Percentiles rank a stretch among this genome's conserved stretches.
phyloP scores from a whole-genome alignment of 306 rosid species.

The Hippophae gyantsensis region DNA sequence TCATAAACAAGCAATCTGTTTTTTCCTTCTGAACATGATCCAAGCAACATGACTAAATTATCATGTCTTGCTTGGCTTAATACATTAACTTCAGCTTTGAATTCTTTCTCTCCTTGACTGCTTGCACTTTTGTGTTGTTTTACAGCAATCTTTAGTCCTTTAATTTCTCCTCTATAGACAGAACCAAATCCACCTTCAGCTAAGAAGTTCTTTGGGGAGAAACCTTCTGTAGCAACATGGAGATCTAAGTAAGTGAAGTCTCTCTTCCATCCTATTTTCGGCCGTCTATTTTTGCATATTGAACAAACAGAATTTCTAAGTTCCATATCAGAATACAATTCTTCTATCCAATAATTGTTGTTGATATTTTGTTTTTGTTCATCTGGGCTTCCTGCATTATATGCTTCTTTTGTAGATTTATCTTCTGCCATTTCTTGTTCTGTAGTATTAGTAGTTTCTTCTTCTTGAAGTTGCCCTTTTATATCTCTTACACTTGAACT shows the following conservation, averaged over 20 bases:
- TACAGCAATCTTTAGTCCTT: constrained; percentile 61
- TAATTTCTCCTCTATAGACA: constrained; percentile 48
- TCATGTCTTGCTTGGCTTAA: constrained; percentile 78
- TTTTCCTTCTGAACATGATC: constrained; percentile 65
- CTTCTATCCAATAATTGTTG: constrained; percentile 16
- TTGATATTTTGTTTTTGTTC: constrained; percentile 5
- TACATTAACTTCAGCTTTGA: constrained; percentile 59
- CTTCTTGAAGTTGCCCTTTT: constrained; percentile 10
- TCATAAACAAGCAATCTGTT: constrained; percentile 80
- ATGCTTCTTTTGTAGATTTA: constrained; percentile 14
- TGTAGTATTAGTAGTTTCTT: background rate
- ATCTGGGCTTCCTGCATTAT: constrained; percentile 10
- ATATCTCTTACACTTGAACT: constrained; percentile 12
- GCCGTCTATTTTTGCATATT: constrained; percentile 49
- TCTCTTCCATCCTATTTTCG: constrained; percentile 37
- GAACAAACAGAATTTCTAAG: constrained; percentile 35
- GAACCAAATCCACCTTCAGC: constrained; percentile 91
- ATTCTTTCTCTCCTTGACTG: constrained; percentile 76
- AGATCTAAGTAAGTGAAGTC: constrained; percentile 61
- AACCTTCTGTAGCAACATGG: constrained; percentile 41
- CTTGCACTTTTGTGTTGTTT: constrained; percentile 63
- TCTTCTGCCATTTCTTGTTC: constrained; percentile 26
- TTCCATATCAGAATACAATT: constrained; percentile 25
- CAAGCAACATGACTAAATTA: constrained; percentile 68
- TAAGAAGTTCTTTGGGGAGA: constrained; percentile 43